Evolutionary conservation across 768 basidiomycete species (phyloP), one percentile per base, ranked within the genome.

Genomic region (Pilatotrama ljubarskyi): DNA sequence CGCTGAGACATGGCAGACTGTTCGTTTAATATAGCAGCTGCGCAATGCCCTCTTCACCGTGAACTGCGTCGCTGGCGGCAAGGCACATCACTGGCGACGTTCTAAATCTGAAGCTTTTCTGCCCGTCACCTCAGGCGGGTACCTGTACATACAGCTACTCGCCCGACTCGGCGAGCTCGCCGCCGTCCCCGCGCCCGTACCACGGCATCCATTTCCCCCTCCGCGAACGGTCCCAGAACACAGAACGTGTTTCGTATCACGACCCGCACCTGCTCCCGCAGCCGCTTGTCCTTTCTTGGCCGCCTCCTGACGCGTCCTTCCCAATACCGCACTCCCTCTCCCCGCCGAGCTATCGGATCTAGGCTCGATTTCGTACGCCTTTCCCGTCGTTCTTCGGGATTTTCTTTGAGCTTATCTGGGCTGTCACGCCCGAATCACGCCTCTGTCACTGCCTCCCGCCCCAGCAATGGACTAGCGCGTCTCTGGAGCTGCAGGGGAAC

Each of bases 361-460:
- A 49, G 35, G 38, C 38, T 40, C 14, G 38, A 40, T 50, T 58
- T 32, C 47, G 17, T 26, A 2, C 20, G 37, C 24, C 49, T 59
- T 53, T 59, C 32, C 37, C 1, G 46, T 20, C 8, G 5, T 13
- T 22, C 7, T 43, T 14, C 18, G 5, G 3, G 20, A 14, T 15
- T n/a, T 47, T 6, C 9, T 40, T 40, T 38, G 41, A 41, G 43
- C 50, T 52, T 59, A 59, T 60, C 59, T 20, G 37, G 32, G 5
- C 29, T 20, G 58, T 59, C 51, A 59, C 51, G 58, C 58, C 51
- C 51, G 37, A 55, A 50, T 57, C 55, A 57, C 55, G 55, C 55
- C 47, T 26, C 15, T 50, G 56, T 58, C 56, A 58, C 56, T 20
- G 22, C 17, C 14, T 3, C 18, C 37, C 22, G 51, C 56, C 26